These are phyloP conservation scores for Cladosporium sp. DNA, from an alignment of 2,329 filamentous ascomycete species.

Conservation along the genomic window DNA sequence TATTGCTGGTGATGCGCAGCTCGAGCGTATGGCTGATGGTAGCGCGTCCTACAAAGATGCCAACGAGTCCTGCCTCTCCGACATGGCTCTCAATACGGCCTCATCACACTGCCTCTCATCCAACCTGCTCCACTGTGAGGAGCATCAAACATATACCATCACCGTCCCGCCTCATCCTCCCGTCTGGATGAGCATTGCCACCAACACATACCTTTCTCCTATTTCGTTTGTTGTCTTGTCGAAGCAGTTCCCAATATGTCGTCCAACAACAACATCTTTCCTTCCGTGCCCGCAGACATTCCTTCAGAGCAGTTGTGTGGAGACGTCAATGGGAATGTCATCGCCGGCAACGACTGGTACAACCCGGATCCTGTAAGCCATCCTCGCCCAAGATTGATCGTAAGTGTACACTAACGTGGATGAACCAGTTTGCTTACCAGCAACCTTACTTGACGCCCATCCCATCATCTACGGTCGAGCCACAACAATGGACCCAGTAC, in stretches of 20 bases:
- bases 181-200: slow-evolving; percentile 24
- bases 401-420: background rate
- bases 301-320: slow-evolving; percentile 27
- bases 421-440: slow-evolving; percentile 26
- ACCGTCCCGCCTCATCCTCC: slow-evolving; percentile 14
- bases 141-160: slow-evolving; percentile 4
- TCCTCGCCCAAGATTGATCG: background rate
- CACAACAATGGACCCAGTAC: slow-evolving; percentile 27
- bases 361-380: slow-evolving; percentile 28
- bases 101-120: background rate
- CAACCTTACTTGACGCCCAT: slow-evolving; percentile 33
- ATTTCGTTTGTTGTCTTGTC: slow-evolving; percentile 11
- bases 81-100: slow-evolving; percentile 8
- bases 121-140: slow-evolving; percentile 1
- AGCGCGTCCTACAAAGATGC: slow-evolving; percentile 13
- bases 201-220: slow-evolving; percentile 20
- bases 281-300: slow-evolving; percentile 24
- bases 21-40: slow-evolving; percentile 5
- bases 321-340: slow-evolving; percentile 20
- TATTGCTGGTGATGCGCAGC: slow-evolving; percentile 15
- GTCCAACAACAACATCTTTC: slow-evolving; percentile 27
- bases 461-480: slow-evolving; percentile 31
- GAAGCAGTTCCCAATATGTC: slow-evolving; percentile 21
- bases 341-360: slow-evolving; percentile 28
- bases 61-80: slow-evolving; percentile 9